These are phyloP conservation scores for Cadophora malorum DNA, from an alignment of 2,329 filamentous ascomycete species.

Conservation along the genomic window DNA sequence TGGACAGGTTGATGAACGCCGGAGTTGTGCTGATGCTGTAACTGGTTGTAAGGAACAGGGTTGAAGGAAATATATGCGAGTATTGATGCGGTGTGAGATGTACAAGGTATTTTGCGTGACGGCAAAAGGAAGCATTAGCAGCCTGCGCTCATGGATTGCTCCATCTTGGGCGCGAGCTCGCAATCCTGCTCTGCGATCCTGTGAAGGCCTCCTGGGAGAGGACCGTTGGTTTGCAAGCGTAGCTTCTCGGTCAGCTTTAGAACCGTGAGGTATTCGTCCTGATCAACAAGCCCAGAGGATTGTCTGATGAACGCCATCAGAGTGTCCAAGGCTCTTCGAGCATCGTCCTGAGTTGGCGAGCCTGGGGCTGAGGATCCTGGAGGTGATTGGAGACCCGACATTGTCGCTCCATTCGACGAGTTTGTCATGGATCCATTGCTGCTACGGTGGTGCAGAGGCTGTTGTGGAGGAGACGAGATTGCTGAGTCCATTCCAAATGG, in stretches of 20 bases:
- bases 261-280: conserved; percentile 78
- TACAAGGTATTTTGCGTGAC: conserved; percentile 16
- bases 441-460: conserved; percentile 57
- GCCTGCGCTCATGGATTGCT: conserved; percentile 43
- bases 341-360: conserved; percentile 84
- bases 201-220: conserved; percentile 50
- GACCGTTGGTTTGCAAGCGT: conserved; percentile 56
- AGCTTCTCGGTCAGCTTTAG: conserved; percentile 87
- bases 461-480: conserved; percentile 54
- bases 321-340: conserved; percentile 79
- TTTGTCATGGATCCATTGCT: conserved; percentile 57
- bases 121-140: conserved; percentile 28
- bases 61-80: conserved; percentile 23
- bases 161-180: conserved; percentile 44
- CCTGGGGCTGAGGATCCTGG: conserved; percentile 61
- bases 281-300: conserved; percentile 72
- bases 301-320: conserved; percentile 82
- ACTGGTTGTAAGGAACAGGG: conserved; percentile 30
- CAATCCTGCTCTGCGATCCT: conserved; percentile 46
- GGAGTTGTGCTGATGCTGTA: conserved; percentile 25
- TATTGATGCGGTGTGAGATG: conserved; percentile 14
- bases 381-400: conserved; percentile 47
- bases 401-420: conserved; percentile 47
- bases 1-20: conserved; percentile 24
- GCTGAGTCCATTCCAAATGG: conserved; percentile 45